Conservation (phyloP, 2,329 filamentous ascomycete species). For the Zymoseptoria pseudotritici region DNA sequence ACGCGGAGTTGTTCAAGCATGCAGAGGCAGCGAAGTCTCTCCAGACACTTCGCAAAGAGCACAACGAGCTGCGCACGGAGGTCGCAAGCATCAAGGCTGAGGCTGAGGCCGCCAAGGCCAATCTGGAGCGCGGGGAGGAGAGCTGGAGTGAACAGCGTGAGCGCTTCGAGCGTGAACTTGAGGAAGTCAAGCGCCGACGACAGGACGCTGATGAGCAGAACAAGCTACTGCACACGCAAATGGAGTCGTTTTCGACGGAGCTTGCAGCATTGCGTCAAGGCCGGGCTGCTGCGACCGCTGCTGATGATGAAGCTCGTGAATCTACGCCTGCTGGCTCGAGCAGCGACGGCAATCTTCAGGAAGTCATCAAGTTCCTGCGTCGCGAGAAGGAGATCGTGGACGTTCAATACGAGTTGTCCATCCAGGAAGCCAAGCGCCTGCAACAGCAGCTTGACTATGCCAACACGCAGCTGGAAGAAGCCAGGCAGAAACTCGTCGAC, state of each 20-base stretch:
- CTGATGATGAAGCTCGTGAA: slow-evolving; percentile 46
- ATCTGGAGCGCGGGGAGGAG: slow-evolving; percentile 70
- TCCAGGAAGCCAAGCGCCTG: slow-evolving; percentile 78
- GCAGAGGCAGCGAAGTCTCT: slow-evolving; percentile 86
- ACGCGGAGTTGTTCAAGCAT: slow-evolving; percentile 88
- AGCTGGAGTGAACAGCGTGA: slow-evolving; percentile 81
- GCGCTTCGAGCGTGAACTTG: slow-evolving; percentile 74
- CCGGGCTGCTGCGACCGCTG: slow-evolving; percentile 47
- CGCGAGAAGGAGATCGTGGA: slow-evolving; percentile 97
- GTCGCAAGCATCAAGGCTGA: slow-evolving; percentile 68
- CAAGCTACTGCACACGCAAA: slow-evolving; percentile 78
- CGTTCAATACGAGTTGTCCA: slow-evolving; percentile 86
- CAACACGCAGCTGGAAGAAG: slow-evolving; percentile 81
- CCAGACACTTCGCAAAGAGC: slow-evolving; percentile 68
- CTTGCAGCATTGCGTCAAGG: slow-evolving; percentile 73
- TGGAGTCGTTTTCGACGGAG: slow-evolving; percentile 70
- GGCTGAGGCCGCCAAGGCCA: slow-evolving; percentile 75
- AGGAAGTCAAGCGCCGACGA: slow-evolving; percentile 67
- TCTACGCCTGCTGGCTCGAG: slow-evolving; percentile 9
- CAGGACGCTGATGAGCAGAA: slow-evolving; percentile 87
- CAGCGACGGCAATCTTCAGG: slow-evolving; percentile 63
- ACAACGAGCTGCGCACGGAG: slow-evolving; percentile 74
- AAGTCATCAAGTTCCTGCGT: slow-evolving; percentile 83
- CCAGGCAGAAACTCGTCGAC: slow-evolving; percentile 80
- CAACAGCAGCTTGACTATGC: slow-evolving; percentile 85